Conservation (phyloP, 2,329 filamentous ascomycete genomes). For the Aspergillus versicolor region DNA sequence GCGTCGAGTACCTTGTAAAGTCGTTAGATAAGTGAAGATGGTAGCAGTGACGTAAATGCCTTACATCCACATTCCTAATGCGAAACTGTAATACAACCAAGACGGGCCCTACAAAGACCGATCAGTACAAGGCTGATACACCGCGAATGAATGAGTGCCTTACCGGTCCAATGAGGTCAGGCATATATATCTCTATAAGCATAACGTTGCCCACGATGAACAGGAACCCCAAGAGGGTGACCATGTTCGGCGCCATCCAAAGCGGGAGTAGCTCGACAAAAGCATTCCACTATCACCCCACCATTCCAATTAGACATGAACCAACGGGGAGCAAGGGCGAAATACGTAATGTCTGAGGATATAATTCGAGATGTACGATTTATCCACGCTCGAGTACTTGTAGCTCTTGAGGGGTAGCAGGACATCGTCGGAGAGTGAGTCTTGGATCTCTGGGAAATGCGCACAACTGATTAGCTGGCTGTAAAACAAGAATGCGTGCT, state of each 20-base stretch:
- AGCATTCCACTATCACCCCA: constrained; percentile 79
- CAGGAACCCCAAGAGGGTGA: constrained; percentile 90
- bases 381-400: constrained; percentile 97
- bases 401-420: constrained; percentile 89
- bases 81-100: constrained; percentile 96
- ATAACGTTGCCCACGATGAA: constrained; percentile 86
- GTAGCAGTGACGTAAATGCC: constrained; percentile 14
- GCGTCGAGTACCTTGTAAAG: constrained; percentile 71
- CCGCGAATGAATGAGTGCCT: constrained; percentile 31
- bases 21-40: constrained; percentile 17
- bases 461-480: constrained; percentile 4
- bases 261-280: constrained; percentile 87
- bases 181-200: constrained; percentile 74
- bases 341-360: constrained; percentile 93
- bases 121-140: constrained; percentile 12
- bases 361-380: constrained; percentile 89
- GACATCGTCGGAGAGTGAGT: constrained; percentile 80
- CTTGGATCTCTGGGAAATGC: constrained; percentile 38
- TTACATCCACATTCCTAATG: constrained; percentile 91
- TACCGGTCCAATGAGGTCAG: constrained; percentile 87
- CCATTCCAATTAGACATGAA: constrained; percentile 14
- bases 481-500: not conserved
- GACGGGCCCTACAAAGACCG: constrained; percentile 63
- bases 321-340: not conserved
- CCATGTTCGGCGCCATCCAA: constrained; percentile 98